These are phyloP conservation scores for Bacidia gigantensis DNA, from an alignment of 495 filamentous ascomycete species.

Conservation along the genomic window DNA sequence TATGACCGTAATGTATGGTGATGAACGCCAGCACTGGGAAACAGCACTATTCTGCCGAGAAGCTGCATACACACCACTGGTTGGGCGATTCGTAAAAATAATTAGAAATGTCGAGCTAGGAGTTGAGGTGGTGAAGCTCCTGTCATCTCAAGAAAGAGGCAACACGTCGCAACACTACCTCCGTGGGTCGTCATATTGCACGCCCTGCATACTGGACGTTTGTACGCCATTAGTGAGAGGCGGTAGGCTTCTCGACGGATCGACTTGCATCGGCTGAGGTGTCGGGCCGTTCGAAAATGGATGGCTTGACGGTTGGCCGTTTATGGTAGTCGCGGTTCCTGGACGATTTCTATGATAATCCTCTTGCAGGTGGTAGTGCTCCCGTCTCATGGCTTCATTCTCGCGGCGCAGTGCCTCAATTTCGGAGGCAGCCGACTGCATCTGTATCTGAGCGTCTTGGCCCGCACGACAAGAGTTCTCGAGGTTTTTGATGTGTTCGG, in stretches of 20 bases:
- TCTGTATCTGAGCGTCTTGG: constrained; percentile 25
- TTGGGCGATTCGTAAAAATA: background rate
- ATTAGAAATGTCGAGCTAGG: background rate
- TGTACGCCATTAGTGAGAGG: constrained; percentile 36
- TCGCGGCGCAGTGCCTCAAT: constrained; percentile 36
- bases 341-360: constrained; percentile 14
- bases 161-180: background rate
- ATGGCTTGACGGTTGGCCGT: constrained; percentile 27
- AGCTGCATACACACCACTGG: too few relatives aligned
- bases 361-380: constrained; percentile 39
- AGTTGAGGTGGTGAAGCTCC: too few relatives aligned
- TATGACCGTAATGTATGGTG: background rate
- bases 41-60: too few relatives aligned
- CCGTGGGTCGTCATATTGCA: constrained; percentile 38
- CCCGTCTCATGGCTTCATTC: constrained; percentile 34
- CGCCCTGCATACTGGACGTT: constrained; percentile 41
- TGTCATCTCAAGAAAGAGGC: background rate
- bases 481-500: constrained; percentile 22
- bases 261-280: constrained; percentile 22
- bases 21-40: too few relatives aligned
- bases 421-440: constrained; percentile 27
- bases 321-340: constrained; percentile 25
- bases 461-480: constrained; percentile 28
- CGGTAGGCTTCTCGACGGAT: constrained; percentile 38
- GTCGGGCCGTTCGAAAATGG: constrained; percentile 19